phyloP scores from a whole-genome alignment of 208 protist species.

The Phytomonas sp. region DNA sequence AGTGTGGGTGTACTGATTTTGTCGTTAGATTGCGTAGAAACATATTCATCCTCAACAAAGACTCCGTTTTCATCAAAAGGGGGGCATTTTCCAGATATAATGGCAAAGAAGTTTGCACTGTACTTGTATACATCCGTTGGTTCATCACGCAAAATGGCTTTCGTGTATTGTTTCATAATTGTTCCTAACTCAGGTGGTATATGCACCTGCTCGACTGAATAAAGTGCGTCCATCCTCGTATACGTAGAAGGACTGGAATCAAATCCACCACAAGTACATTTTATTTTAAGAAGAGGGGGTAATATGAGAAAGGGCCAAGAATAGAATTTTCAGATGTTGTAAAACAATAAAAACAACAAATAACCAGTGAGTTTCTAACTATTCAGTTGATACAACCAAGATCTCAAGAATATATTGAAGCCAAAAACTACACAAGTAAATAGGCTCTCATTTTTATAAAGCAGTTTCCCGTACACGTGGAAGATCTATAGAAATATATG shows the following conservation, averaged over 20 bases:
- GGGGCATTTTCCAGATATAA: conserved; percentile 51
- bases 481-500: conserved; percentile 4
- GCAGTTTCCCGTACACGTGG: not conserved
- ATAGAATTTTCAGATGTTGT: not conserved
- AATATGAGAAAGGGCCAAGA: not conserved
- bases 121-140: conserved; percentile 86
- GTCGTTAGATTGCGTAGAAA: not conserved
- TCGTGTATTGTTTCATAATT: conserved; percentile 91
- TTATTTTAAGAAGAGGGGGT: not conserved
- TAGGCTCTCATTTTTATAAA: not conserved
- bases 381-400: not conserved
- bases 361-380: not conserved
- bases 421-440: conserved; percentile 15
- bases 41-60: conserved; percentile 14
- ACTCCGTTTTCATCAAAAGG: conserved; percentile 77
- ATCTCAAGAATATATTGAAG: conserved; percentile 9
- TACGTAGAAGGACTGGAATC: conserved; percentile 3
- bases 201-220: conserved; percentile 83
- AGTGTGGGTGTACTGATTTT: not conserved
- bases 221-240: conserved; percentile 79
- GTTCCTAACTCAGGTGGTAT: conserved; percentile 84
- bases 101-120: conserved; percentile 91
- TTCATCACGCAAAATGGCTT: conserved; percentile 80
- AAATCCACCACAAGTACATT: conserved; percentile 8
- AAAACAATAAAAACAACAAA: conserved; percentile 14